Conservation (phyloP, 1,284 basidiomycete species). For the Bjerkandera adusta region DNA sequence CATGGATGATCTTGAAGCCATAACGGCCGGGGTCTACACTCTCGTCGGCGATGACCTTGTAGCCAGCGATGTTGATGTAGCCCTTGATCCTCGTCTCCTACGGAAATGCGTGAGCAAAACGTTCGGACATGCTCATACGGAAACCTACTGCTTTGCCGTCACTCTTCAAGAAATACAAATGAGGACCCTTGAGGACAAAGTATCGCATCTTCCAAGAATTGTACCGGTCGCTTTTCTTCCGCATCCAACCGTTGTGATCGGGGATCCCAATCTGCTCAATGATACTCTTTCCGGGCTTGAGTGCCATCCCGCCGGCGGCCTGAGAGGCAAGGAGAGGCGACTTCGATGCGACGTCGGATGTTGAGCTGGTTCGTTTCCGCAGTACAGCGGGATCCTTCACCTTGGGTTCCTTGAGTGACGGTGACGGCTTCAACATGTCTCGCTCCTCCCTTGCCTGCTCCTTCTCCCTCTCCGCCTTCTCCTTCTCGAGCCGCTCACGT, state of each 20-base stretch:
- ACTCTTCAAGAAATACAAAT: conserved; percentile 84
- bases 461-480: conserved; percentile 9
- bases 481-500: conserved; percentile 21
- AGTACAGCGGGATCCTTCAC: conserved; percentile 32
- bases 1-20: conserved; percentile 94
- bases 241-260: conserved; percentile 91
- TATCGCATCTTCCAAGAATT: conserved; percentile 93
- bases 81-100: conserved; percentile 95
- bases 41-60: conserved; percentile 93
- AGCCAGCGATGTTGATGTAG: conserved; percentile 89
- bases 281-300: conserved; percentile 70
- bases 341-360: conserved; percentile 19
- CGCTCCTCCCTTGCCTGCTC: conserved; percentile 15
- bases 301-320: conserved; percentile 28
- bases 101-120: neutral
- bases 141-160: conserved; percentile 62
- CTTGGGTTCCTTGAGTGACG: conserved; percentile 20
- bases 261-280: conserved; percentile 86
- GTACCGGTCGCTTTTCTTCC: conserved; percentile 94
- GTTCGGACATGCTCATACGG: neutral
- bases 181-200: conserved; percentile 91
- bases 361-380: conserved; percentile 52
- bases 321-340: conserved; percentile 10
- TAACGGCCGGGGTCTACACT: conserved; percentile 91
- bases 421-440: conserved; percentile 14